These are phyloP conservation scores for Hygrocybe coccinea DNA, from an alignment of 768 basidiomycete species.

Conservation along the genomic window DNA sequence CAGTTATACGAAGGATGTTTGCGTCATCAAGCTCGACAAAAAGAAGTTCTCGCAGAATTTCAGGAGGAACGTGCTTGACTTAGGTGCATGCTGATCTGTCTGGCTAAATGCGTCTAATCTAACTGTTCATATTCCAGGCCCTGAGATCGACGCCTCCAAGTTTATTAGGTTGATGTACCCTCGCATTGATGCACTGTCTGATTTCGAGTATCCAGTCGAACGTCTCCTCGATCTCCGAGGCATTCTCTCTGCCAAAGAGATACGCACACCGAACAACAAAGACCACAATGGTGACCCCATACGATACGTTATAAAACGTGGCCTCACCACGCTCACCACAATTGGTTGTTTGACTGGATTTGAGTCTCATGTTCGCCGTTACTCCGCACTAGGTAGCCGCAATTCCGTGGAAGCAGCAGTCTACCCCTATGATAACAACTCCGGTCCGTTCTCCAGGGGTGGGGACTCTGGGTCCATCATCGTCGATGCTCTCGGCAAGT, in stretches of 20 bases:
- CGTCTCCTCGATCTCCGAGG: conserved; percentile 25
- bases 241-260: conserved; percentile 24
- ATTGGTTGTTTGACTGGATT: conserved; percentile 31
- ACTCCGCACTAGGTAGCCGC: no score
- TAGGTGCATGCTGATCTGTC: conserved; percentile 31
- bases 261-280: conserved; percentile 23
- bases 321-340: conserved; percentile 29
- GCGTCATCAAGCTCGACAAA: conserved; percentile 35
- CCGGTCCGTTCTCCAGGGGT: conserved; percentile 24
- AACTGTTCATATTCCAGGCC: conserved; percentile 20
- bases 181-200: conserved; percentile 8
- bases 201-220: conserved; percentile 27
- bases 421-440: conserved; percentile 20
- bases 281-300: conserved; percentile 23
- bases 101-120: conserved; percentile 19
- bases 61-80: conserved; percentile 28
- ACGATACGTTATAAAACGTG: conserved; percentile 31
- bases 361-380: no score
- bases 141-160: conserved; percentile 16
- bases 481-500: conserved; percentile 22
- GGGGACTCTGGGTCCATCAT: conserved; percentile 33
- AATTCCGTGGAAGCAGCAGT: conserved; percentile 26
- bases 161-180: no score
- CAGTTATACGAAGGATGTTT: conserved; percentile 27
- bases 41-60: conserved; percentile 26